Base-by-base conservation (phyloP, 1,284 basidiomycete genomes). In the Porodaedalea pini region DNA sequence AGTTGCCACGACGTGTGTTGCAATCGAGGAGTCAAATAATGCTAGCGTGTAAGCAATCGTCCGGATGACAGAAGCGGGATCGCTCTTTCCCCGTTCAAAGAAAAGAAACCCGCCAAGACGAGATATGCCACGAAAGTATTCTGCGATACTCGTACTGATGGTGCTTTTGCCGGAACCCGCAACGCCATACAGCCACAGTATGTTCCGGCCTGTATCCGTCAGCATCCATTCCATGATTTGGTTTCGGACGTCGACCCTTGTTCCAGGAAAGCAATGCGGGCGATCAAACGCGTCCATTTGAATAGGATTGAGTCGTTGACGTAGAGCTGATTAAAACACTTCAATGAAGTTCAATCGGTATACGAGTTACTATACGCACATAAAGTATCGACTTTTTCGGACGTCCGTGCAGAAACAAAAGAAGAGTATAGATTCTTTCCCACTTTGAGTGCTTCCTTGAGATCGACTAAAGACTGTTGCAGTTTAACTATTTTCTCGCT, bases 161-260 rank as follows among this genome's bases (percentile, higher is more conserved):
- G 60, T 64, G 45, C 56, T 59, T 44, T 63, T 58, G 13, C 70
- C 69, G 8, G 61, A 55, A 51, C 69, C 69, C 15, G 69, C 68
- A 47, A 69, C 68, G 50, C 69, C 69, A 62, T 69, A 67, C 62
- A 67, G 45, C 54, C 54, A 56, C 23, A 56, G 11, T 3, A 54
- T 27, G 29, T 54, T 54, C 41, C 32, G 25, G 10, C 31, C 4
- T 15, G 41, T 21, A 11, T 39, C 53, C 11, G 41, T 47, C 4
- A 37, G 7, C 11, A 47, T n/a, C 41, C 53, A 45, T 8, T 43
- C 31, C 3, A 37, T 32, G 13, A 54, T 25, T 6, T 17, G 2
- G 7, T 47, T 1, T 15, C 13, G 27, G n/a, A 45, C 37, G 17
- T 29, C 53, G 15, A 19, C 4, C 8, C 53, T 29, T 15, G 57